Evolutionary conservation across 371 early-diverging fungal genomes (phyloP).

Genomic region (Mucor plumbeus): DNA sequence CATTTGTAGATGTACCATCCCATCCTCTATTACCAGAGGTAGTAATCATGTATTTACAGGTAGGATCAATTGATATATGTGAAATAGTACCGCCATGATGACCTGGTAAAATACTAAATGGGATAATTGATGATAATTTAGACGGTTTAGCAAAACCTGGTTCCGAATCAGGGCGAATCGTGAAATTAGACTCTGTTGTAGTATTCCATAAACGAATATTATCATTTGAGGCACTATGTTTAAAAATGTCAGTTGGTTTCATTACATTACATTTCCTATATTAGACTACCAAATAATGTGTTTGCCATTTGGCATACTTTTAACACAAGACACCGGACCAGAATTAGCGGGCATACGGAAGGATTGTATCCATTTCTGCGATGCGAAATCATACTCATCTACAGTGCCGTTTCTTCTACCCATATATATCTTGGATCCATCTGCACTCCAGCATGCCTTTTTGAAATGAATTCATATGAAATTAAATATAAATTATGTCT

Average conservation of each 20-base stretch:
- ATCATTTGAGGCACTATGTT: constrained; percentile 84
- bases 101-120: constrained; percentile 54
- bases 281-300: constrained; percentile 81
- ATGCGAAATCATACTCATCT: constrained; percentile 87
- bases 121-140: constrained; percentile 37
- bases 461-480: too few relatives aligned
- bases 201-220: constrained; percentile 92
- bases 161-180: constrained; percentile 39
- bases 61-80: constrained; percentile 76
- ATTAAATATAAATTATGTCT: too few relatives aligned
- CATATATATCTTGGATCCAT: constrained; percentile 75
- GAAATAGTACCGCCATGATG: constrained; percentile 82
- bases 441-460: constrained; percentile 85
- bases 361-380: constrained; percentile 68
- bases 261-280: background rate
- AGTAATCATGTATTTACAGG: constrained; percentile 81
- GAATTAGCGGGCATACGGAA: constrained; percentile 89
- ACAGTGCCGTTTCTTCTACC: constrained; percentile 86
- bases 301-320: constrained; percentile 78
- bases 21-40: constrained; percentile 93
- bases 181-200: constrained; percentile 44
- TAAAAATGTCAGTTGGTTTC: background rate
- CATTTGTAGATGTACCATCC: constrained; percentile 86
- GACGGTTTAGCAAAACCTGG: constrained; percentile 26
- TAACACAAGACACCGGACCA: constrained; percentile 87